Base-by-base conservation (phyloP, 306 rosid species). In the Lupinus albus region DNA sequence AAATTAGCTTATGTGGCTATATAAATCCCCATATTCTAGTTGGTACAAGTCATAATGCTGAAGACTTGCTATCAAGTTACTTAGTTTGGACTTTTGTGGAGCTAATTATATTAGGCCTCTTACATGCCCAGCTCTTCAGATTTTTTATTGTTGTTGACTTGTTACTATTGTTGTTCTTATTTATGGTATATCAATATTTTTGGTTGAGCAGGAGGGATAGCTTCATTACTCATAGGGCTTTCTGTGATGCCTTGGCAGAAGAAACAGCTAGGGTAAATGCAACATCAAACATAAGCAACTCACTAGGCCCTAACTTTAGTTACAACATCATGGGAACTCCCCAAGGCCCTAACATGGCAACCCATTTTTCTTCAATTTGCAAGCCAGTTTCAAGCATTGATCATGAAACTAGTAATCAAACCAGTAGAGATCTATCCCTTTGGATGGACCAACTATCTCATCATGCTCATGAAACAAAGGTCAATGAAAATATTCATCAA, bases 241-340 rank as follows among this genome's bases (percentile, higher is more conserved):
- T 91, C 65, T 91, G 97, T 57, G 97, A 91, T 50, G 97, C 96
- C 42, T 86, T 91, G 21, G 97, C 97, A 11, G 97, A 91, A 86
- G 97, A 91, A 82, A 84, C 97, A 57, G 97, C 97, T 0, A 80
- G 93, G 68, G 76, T 88, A 63, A 91, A 84, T 60, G 97, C 91
- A 73, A 80, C 72, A 15, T 69, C 91, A 57, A 82, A 52, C 83
- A 77, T 83, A 46, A 83, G 30, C 83, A 67, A 50, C 51, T 62
- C 79, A 4, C 51, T 72, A 45, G 71, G 62, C 3, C 48, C 58
- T 36, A 81, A 83, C 53, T 50, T 80, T 30, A 73, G 70, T 76
- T 75, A 84, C 78, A 87, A 71, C 71, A 67, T 86, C 63, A 85
- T 85, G 76, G 82, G 75, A 21, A 17, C 78, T 12, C 59, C 82